Evolutionary conservation across 129 eudicot genomes (phyloP).

Genomic region (Artemisia annua): DNA sequence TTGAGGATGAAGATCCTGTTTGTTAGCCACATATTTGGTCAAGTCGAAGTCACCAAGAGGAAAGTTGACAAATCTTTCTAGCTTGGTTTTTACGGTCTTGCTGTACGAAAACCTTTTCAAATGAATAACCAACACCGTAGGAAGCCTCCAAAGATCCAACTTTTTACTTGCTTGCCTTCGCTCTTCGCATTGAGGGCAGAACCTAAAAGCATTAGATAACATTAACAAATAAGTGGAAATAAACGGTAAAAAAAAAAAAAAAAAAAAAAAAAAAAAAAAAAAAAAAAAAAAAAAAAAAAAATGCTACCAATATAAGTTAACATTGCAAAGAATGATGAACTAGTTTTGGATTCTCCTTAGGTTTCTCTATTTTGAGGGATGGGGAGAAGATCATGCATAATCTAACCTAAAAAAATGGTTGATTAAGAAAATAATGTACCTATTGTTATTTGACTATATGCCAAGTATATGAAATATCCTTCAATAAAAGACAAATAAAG

Average conservation of each 20-base stretch:
- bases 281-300: not conserved
- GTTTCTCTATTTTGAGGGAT: constrained; percentile 17
- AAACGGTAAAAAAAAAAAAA: not conserved
- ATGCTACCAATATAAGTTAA: constrained; percentile 12
- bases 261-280: too few species aligned
- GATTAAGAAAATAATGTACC: not conserved
- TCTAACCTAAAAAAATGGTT: not conserved
- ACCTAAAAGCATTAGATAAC: constrained; percentile 44
- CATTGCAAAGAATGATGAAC: not conserved
- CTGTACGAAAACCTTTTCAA: constrained; percentile 87
- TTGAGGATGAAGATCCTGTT: constrained; percentile 64
- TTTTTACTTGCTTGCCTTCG: constrained; percentile 93
- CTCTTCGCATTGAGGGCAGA: constrained; percentile 90
- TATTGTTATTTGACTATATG: constrained; percentile 2
- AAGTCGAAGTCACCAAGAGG: constrained; percentile 82
- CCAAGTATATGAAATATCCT: not conserved
- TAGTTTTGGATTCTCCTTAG: not conserved
- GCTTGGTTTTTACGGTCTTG: constrained; percentile 79
- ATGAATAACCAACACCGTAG: constrained; percentile 86
- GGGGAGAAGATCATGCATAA: not conserved
- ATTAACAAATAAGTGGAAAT: constrained; percentile 2
- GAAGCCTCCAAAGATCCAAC: constrained; percentile 97
- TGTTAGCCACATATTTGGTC: constrained; percentile 80
- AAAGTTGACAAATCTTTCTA: constrained; percentile 80
- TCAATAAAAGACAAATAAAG: constrained; percentile 7